Evolutionary conservation across 2,329 filamentous ascomycete species (phyloP).

Genomic region (Ilyonectria mors-panacis): DNA sequence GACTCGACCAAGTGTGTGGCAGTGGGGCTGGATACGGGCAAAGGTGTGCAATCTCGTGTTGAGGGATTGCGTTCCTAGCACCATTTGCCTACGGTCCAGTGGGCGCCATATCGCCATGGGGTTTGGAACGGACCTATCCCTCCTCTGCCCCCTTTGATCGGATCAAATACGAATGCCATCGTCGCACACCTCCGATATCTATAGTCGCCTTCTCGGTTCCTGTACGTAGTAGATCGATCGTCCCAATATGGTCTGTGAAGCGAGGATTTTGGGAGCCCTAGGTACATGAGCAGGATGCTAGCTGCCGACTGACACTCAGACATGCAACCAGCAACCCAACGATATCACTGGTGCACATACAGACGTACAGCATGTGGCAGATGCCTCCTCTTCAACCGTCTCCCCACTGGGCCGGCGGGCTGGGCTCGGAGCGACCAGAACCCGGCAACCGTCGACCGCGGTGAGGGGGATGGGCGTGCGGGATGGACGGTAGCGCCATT

Average conservation of each 20-base stretch:
- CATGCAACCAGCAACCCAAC: background rate
- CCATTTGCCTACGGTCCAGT: background rate
- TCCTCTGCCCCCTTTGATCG: background rate
- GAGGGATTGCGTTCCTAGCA: conserved; percentile 18
- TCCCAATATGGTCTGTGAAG: conserved; percentile 11
- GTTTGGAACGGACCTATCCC: too few species aligned
- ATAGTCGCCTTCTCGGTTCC: background rate
- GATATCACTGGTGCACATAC: background rate
- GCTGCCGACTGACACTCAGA: background rate
- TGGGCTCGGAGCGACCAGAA: background rate
- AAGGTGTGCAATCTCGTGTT: conserved; percentile 24
- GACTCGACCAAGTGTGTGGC: conserved; percentile 2
- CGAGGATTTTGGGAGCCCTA: background rate
- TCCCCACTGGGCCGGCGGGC: conserved; percentile 1
- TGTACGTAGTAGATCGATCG: background rate
- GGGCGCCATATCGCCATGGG: background rate
- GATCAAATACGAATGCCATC: background rate
- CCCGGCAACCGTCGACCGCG: background rate
- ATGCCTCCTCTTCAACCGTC: conserved; percentile 12
- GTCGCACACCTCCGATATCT: conserved; percentile 3
- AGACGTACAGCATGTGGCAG: background rate
- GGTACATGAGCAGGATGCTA: conserved; percentile 6
- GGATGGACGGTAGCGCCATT: conserved; percentile 35
- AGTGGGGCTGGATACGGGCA: conserved; percentile 21
- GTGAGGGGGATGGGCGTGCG: conserved; percentile 6